Evolutionary conservation across 2,329 filamentous ascomycete species (phyloP), one percentile per base, ranked within the genome.

Genomic region (Curvularia eragrostidis): DNA sequence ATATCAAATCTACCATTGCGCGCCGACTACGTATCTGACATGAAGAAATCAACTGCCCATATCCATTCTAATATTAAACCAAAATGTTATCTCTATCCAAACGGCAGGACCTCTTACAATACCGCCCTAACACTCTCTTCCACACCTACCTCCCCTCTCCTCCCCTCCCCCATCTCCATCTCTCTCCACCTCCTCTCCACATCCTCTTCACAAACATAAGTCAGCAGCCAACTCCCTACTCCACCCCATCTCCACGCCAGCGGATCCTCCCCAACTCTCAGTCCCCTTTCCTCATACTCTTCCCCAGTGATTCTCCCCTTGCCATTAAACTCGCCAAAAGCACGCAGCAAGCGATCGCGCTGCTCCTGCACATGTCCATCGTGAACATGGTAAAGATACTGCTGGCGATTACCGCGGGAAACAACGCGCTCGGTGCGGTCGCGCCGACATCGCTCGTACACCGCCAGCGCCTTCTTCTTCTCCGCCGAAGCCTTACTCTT

Each of bases 381-480:
- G 5, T 82, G 80, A 2, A 89, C 73, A 61, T 89, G 86, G 52
- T 88, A 88, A 1, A 89, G 77, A 65, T 83, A 81, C 64, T 88
- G 86, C 61, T 89, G 85, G 12, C 81, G 70, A n/a, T 85, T 87
- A 0, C 87, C 86, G 2, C 86, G 74, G 10, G 82, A 75, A 0
- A 89, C 87, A 0, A 89, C 82, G 61, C 79, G 83, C 44, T 87
- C 83, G 0, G 87, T 89, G 3, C 87, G 79, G 44, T 81, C 75
- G 24, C 85, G 82, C 1, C 87, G 80, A 55, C 85, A 86, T 5
- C 78, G 75, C 68, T 89, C 84, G 61, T 89, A 89, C 0, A 84
- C 77, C 0, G 74, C 75, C 57, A 68, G 67, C 38, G 58, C 80
- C 54, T 70, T 70, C 28, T 74, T 77, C 42, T 78, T 77, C 6